These are phyloP conservation scores for Colletotrichum liriopes DNA, from an alignment of 2,329 filamentous ascomycete genomes.

Conservation along the genomic window DNA sequence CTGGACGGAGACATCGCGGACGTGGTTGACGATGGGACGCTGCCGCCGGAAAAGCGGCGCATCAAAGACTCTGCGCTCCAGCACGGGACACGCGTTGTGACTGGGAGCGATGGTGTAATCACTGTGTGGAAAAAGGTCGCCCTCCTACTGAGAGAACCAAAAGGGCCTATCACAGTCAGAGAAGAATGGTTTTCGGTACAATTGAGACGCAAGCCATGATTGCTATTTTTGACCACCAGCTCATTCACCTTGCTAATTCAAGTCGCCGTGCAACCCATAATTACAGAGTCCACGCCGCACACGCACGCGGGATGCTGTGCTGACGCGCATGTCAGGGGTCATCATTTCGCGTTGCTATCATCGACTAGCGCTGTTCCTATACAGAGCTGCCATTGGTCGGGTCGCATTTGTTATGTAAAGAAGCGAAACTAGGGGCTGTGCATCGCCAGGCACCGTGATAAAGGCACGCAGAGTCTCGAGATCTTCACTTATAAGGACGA, in stretches of 20 bases:
- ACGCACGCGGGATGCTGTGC: neutral
- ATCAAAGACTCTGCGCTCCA: slow-evolving; percentile 46
- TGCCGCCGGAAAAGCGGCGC: slow-evolving; percentile 49
- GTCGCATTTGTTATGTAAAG: slow-evolving; percentile 3
- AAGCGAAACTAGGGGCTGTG: slow-evolving; percentile 3
- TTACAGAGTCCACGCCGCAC: neutral
- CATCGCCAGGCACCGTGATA: neutral
- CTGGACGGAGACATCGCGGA: slow-evolving; percentile 42
- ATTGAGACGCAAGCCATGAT: slow-evolving; percentile 20
- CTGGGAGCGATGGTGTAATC: slow-evolving; percentile 1
- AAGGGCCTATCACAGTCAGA: slow-evolving; percentile 18
- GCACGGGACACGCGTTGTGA: neutral
- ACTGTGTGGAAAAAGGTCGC: slow-evolving; percentile 22
- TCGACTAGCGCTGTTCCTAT: neutral
- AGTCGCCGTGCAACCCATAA: no score
- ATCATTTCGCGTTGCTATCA: neutral
- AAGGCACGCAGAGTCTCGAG: neutral
- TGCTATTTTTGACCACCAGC: neutral
- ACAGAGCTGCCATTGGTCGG: slow-evolving; percentile 4
- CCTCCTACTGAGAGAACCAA: slow-evolving; percentile 31
- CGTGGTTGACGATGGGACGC: slow-evolving; percentile 44
- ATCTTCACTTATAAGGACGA: slow-evolving; percentile 7
- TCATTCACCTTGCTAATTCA: neutral
- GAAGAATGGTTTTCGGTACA: slow-evolving; percentile 27
- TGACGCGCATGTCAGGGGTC: neutral